Evolutionary conservation across 305 asterid genomes (phyloP), one percentile per base, ranked within the genome.

Genomic region (Withania somnifera): DNA sequence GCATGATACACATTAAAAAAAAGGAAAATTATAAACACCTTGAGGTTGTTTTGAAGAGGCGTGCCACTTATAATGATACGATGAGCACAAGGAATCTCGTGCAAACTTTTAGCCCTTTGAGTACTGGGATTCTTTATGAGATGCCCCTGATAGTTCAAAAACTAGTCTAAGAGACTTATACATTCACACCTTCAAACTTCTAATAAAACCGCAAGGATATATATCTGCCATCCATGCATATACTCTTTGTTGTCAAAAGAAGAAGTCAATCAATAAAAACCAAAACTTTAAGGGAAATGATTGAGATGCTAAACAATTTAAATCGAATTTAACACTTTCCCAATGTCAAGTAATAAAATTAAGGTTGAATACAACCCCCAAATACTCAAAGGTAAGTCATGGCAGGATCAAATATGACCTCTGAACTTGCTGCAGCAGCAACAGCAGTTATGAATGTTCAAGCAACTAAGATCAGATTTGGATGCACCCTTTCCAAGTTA

Each of bases 11-110:
- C 40, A 47, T 32, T 2, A 60, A 61, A 36, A 42, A 26, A 76
- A 61, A 11, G 64, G 24, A 83, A 83, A 82, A 57, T 52, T 28
- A 81, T 60, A 50, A 15, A 77, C 88, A 93, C 99, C 98, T 95
- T 95, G 7, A 95, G 95, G 89, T 95, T 93, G 90, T 95, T 95
- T 83, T 95, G 99, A 82, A 95, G 92, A 81, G 99, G 99, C 34
- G 99, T 95, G 87, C 99, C 99, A 84, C 99, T 95, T 83, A 95
- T 95, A 61, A 95, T 94, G 87, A 95, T 85, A 76, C 97, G 97
- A 84, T 86, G 99, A 79, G 82, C 88, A 83, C 97, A 93, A 45
- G 99, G 98, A 84, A 95, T 90, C 87, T 91, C 93, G 82, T 92
- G 98, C 89, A 95, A 90, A 90, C 98, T 93, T 90, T 95, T 92